phyloP scores from a whole-genome alignment of 2,329 filamentous ascomycete species.

The Trichophyton schoenleinii region DNA sequence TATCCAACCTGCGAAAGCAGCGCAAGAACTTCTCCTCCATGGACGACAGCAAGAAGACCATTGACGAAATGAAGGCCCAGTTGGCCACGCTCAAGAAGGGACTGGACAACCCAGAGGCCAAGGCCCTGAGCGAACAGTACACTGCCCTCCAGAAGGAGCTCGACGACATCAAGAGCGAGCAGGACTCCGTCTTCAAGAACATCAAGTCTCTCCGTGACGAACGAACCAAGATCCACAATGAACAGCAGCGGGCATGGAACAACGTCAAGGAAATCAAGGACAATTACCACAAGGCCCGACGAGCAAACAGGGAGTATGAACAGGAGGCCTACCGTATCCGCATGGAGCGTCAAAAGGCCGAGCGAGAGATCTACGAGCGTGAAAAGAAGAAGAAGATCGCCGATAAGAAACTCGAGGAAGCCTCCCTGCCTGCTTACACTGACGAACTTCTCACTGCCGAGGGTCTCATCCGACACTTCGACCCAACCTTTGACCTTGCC shows the following conservation, averaged over 20 bases:
- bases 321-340: conserved; percentile 65
- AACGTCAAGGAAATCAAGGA: conserved; percentile 82
- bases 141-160: conserved; percentile 75
- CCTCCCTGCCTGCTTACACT: conserved; percentile 64
- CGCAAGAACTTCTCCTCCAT: conserved; percentile 84
- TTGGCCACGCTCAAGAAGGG: conserved; percentile 80
- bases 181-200: conserved; percentile 82
- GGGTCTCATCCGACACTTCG: conserved; percentile 80
- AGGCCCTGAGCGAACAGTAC: conserved; percentile 78
- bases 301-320: conserved; percentile 73
- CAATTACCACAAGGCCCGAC: conserved; percentile 67
- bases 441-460: conserved; percentile 87
- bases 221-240: conserved; percentile 65
- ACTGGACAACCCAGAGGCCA: conserved; percentile 82
- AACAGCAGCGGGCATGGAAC: conserved; percentile 75
- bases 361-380: conserved; percentile 49
- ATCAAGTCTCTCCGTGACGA: conserved; percentile 74
- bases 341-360: conserved; percentile 65
- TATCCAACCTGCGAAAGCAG: conserved; percentile 70
- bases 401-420: conserved; percentile 42
- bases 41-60: conserved; percentile 74
- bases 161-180: conserved; percentile 79
- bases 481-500: conserved; percentile 63
- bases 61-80: conserved; percentile 74
- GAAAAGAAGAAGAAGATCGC: conserved; percentile 41